phyloP scores from a whole-genome alignment of 208 protist species.

The Wallacemonas sp. region DNA sequence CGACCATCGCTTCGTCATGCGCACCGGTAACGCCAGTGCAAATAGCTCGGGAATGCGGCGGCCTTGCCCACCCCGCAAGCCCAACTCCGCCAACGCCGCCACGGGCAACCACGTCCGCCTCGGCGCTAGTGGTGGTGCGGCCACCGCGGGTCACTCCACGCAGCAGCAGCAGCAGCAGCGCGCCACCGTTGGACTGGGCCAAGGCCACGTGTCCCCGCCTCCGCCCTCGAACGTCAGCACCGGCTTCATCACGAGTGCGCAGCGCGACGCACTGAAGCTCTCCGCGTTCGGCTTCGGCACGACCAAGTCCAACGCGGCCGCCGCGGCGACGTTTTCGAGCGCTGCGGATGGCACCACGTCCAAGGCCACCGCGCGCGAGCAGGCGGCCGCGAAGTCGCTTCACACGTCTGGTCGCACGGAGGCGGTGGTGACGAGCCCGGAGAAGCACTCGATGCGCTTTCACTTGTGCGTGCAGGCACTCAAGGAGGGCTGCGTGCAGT shows the following conservation, averaged over 20 bases:
- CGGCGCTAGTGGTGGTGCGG: slow-evolving; percentile 1
- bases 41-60: slow-evolving; percentile 5
- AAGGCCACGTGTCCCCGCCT: slow-evolving; percentile 5
- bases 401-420: slow-evolving; percentile 25
- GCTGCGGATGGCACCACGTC: not conserved
- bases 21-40: slow-evolving; percentile 3
- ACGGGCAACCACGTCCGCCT: not conserved
- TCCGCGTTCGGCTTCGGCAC: slow-evolving; percentile 58
- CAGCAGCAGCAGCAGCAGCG: not conserved
- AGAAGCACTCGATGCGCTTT: slow-evolving; percentile 74
- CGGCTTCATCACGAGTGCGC: slow-evolving; percentile 36
- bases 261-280: slow-evolving; percentile 47
- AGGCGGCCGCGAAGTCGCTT: slow-evolving; percentile 18
- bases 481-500: slow-evolving; percentile 73
- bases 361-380: slow-evolving; percentile 4
- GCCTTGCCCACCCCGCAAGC: slow-evolving; percentile 4
- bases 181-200: not conserved
- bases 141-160: not conserved
- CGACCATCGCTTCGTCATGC: no score
- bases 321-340: not conserved
- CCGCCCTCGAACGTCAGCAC: not conserved
- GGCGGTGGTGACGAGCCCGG: slow-evolving; percentile 52
- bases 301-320: slow-evolving; percentile 16
- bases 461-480: slow-evolving; percentile 85
- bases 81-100: slow-evolving; percentile 8